Evolutionary conservation across 2,329 filamentous ascomycete species (phyloP).

Genomic region (Alternaria sp.): DNA sequence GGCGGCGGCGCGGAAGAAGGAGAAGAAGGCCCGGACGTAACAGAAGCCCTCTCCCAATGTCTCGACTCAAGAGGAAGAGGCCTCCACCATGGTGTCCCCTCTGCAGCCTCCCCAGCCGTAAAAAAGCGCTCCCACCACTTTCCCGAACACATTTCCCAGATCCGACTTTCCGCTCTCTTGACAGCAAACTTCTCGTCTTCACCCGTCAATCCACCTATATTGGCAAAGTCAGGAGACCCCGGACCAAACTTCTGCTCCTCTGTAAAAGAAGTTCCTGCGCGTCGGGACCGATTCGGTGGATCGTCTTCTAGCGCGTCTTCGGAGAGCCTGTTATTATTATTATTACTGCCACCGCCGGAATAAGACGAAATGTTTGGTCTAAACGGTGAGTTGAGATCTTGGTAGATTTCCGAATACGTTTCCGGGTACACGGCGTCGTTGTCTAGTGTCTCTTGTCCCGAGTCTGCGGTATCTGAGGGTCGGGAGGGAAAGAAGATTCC

Average conservation of each 20-base stretch:
- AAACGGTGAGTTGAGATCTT: conserved; percentile 79
- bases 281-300: conserved; percentile 55
- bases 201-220: conserved; percentile 74
- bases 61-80: conserved; percentile 70
- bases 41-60: conserved; percentile 66
- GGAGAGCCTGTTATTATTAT: conserved; percentile 39
- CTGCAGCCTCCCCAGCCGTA: conserved; percentile 56
- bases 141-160: conserved; percentile 82
- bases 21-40: background rate
- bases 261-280: conserved; percentile 34
- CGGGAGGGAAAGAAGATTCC: conserved; percentile 74
- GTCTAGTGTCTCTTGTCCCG: conserved; percentile 14
- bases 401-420: conserved; percentile 76
- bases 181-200: conserved; percentile 85
- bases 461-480: conserved; percentile 15
- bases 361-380: conserved; percentile 79
- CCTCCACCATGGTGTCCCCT: conserved; percentile 68
- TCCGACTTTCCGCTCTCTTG: conserved; percentile 75
- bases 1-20: background rate
- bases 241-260: conserved; percentile 38
- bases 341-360: conserved; percentile 31
- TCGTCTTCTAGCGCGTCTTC: conserved; percentile 61
- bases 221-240: conserved; percentile 67
- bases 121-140: conserved; percentile 75
- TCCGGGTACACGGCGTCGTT: conserved; percentile 69